Conservation (phyloP, 2,329 filamentous ascomycete species). For the Aspergillus sp. region DNA sequence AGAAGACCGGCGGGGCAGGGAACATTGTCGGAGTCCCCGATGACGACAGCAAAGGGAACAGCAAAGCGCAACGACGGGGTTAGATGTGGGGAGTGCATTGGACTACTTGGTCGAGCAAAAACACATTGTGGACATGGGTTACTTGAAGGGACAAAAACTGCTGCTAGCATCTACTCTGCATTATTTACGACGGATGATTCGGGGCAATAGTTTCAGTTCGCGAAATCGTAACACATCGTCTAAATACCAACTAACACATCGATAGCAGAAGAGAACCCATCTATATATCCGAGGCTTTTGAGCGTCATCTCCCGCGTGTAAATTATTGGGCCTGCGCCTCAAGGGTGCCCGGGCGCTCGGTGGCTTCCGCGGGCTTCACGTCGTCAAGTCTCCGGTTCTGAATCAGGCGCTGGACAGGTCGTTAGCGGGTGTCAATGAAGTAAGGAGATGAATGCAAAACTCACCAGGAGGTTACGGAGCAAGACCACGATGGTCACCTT, state of each 20-base stretch:
- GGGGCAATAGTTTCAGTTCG: not conserved
- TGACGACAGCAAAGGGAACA: conserved; percentile 5
- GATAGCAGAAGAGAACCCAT: not conserved
- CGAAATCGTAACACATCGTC: not conserved
- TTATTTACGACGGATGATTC: too few relatives aligned
- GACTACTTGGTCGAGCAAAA: too few relatives aligned
- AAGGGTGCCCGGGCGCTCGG: conserved; percentile 41
- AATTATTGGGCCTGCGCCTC: conserved; percentile 22
- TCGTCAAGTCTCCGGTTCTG: conserved; percentile 42
- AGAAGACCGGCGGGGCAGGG: conserved; percentile 26
- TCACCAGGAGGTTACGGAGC: conserved; percentile 80
- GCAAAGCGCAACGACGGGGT: conserved; percentile 13
- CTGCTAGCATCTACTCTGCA: too few relatives aligned
- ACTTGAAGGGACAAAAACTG: too few relatives aligned
- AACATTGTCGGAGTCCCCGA: conserved; percentile 16
- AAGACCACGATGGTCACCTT: conserved; percentile 96
- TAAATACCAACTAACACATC: not conserved
- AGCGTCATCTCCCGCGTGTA: not conserved
- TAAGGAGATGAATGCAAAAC: conserved; percentile 31
- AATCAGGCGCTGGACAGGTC: conserved; percentile 34
- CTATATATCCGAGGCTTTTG: not conserved
- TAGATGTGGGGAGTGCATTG: not conserved
- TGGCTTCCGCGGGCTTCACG: conserved; percentile 39
- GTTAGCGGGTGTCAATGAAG: conserved; percentile 14
- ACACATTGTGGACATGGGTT: too few relatives aligned